phyloP scores from a whole-genome alignment of 768 basidiomycete genomes.

The Rhizopogon vulgaris region DNA sequence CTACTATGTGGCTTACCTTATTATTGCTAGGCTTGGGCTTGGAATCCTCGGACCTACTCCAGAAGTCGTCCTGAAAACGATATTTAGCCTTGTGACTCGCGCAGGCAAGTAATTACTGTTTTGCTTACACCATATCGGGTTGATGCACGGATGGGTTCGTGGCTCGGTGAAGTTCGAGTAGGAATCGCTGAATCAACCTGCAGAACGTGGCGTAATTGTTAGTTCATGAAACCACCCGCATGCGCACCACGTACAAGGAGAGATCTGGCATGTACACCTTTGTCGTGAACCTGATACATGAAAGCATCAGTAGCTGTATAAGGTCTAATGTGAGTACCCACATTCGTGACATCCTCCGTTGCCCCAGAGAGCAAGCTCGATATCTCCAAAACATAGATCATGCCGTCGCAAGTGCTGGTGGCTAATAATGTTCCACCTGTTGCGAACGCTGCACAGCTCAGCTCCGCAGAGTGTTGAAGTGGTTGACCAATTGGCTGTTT shows the following conservation, averaged over 20 bases:
- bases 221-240: not conserved
- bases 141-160: too few species aligned
- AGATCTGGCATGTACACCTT: not conserved
- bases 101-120: too few species aligned
- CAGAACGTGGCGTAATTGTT: not conserved
- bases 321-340: not conserved
- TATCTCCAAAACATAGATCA: not conserved
- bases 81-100: too few species aligned
- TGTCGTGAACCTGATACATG: not conserved
- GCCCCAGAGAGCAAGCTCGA: not conserved
- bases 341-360: not conserved
- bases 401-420: not conserved
- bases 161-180: not conserved
- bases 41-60: not conserved
- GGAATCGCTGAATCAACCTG: not conserved
- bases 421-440: not conserved
- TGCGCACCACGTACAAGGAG: not conserved
- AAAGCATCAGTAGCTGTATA: not conserved
- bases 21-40: too few species aligned
- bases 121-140: too few species aligned
- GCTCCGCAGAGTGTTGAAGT: not conserved
- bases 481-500: conserved; percentile 5
- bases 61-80: too few species aligned
- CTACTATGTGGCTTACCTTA: not conserved
- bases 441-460: not conserved